A percentile compares a stretch with the other conserved stretches of the same genome.
phyloP scores from a whole-genome alignment of 176 grass and related monocot genomes.

The Aegilops tauschii region DNA sequence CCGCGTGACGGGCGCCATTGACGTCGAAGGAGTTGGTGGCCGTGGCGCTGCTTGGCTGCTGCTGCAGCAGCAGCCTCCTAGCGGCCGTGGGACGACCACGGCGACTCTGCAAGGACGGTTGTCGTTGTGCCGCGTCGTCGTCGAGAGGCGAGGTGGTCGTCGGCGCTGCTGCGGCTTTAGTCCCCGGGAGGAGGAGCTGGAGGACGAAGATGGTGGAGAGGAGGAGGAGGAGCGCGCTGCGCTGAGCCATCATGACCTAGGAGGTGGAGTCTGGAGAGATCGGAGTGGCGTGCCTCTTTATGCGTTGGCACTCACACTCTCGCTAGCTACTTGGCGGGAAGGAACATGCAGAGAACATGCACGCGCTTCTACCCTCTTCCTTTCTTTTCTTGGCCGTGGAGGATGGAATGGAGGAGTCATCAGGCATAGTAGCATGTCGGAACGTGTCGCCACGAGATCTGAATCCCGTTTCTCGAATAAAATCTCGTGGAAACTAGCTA shows the following conservation, averaged over 20 bases:
- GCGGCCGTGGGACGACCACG: not conserved
- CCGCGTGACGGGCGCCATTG: not conserved
- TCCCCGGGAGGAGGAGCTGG: conserved; percentile 20
- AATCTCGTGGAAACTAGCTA: not conserved
- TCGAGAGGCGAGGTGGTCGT: not conserved
- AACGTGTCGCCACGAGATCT: conserved; percentile 41
- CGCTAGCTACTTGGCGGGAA: conserved; percentile 1
- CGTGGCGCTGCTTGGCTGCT: not conserved
- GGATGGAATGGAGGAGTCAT: not conserved
- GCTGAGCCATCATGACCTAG: conserved; percentile 31
- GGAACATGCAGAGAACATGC: conserved; percentile 34
- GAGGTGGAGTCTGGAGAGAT: not conserved
- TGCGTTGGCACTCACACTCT: conserved; percentile 11
- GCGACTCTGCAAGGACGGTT: not conserved
- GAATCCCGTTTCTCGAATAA: conserved; percentile 2
- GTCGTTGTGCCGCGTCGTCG: too few species aligned
- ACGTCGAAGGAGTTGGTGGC: conserved; percentile 27
- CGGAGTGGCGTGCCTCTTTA: not conserved
- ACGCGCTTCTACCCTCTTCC: not conserved
- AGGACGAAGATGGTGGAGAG: conserved; percentile 39
- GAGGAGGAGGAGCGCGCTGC: not conserved
- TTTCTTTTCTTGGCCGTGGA: not conserved
- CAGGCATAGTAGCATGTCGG: not conserved
- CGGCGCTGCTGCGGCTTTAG: not conserved
- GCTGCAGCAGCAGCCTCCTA: conserved; percentile 49